Base-by-base conservation (phyloP, 169 alveolate genomes). In the Plasmodium vivax region DNA sequence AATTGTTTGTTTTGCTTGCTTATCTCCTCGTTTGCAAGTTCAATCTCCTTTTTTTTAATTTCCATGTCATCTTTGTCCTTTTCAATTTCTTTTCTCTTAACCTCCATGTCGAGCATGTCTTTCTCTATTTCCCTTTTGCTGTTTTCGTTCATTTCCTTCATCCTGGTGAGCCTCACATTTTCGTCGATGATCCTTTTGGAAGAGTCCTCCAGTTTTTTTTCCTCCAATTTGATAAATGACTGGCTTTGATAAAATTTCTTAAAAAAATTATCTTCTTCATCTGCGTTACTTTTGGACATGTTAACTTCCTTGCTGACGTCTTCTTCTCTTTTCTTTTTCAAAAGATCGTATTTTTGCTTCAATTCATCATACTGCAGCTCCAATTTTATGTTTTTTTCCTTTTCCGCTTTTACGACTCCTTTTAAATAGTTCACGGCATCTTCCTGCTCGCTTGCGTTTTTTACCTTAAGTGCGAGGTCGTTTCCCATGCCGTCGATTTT, bases 301-400 rank as follows among this genome's bases (percentile, higher is more conserved):
- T 74, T 27, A 0, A 36, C 27, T 51, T 74, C 77, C 43, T 47
- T 73, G 12, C n/a, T 34, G 58, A 45, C 34, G 8, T 85, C 90
- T 79, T 88, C 83, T 79, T 88, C 88, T 30, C 82, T 88, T 62
- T 79, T 88, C 68, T 88, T 88, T 47, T 58, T 38, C 41, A 88
- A 80, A 3, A 88, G 32, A 30, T 36, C 34, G 58, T 88, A 88
- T 68, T 88, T 88, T 88, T 88, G 94, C 27, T 88, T 88, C 51
- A 88, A 32, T 58, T 88, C 94, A 62, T 88, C 90, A 88, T 88
- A 88, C 73, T 79, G 68, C 34, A 88, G 23, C 51, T 88, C 94
- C 71, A 88, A 80, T 43, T 79, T 88, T 16, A 79, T 41, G 34
- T 88, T 79, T 62, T 88, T 88, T n/a, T 80, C 87, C 82, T 88